Base-by-base conservation (phyloP, 2,329 filamentous ascomycete species). In the Colletotrichum tanaceti region DNA sequence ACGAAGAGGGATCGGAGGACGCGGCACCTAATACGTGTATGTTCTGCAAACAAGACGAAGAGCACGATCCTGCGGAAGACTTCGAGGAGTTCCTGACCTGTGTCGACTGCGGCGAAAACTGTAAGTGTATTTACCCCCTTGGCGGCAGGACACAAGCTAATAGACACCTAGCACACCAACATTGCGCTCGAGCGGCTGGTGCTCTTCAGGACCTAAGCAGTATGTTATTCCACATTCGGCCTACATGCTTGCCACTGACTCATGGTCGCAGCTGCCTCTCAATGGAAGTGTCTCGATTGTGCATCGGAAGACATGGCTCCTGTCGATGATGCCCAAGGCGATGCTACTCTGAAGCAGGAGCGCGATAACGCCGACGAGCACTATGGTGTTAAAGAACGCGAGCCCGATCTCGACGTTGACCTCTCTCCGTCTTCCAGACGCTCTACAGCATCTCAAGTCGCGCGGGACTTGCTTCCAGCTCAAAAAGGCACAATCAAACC, bases 31-130 rank as follows among this genome's bases (percentile, higher is more conserved):
- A 80, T 53, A 72, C 76, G 61, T 84, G 79, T 80, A 91, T 93
- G 72, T 97, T 95, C 75, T 98, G 94, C 81, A 89, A 90, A 65
- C 86, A 93, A 77, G 90, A 92, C 72, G 93, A 97, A 80, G 92
- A 96, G 63, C 86, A 95, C 71, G 93, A 95, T 73, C 92, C 93
- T 1, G 90, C 87, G 71, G 91, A 93, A 72, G 92, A 94, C 72
- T 96, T 91, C 74, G 93, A 96, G 78, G 85, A 90, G 67, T 93
- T 91, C 77, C 83, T 98, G 69, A 83, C 90, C 60, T 98, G 95
- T 79, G 84, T 84, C 69, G 85, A 89, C 71, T 98, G 95, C 79
- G 90, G 90, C 72, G 92, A 95, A 76, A 92, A 93, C 79, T 90
- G 94, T 97, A 84, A 80, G 92, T 88, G 62, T 55, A 47, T 35